A percentile compares a stretch with the other conserved stretches of the same genome.
These are phyloP conservation scores for Pulveroboletus sp. DNA, from an alignment of 768 basidiomycete species.

Conservation along the genomic window DNA sequence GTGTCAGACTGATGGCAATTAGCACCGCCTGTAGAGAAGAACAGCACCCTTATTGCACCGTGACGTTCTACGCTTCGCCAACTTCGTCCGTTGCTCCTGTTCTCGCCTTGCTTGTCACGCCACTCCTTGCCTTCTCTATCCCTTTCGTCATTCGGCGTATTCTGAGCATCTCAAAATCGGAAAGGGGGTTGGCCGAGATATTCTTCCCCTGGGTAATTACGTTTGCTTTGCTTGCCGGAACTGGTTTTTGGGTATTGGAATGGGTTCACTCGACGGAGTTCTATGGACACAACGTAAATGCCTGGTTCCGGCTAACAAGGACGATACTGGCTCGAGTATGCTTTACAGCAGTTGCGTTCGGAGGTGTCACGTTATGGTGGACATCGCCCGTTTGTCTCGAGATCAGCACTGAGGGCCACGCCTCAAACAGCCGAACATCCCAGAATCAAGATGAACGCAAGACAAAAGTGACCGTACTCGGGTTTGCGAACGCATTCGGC, in stretches of 20 bases:
- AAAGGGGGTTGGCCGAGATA: constrained; percentile 63
- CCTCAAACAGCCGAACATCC: constrained; percentile 4
- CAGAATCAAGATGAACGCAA: constrained; percentile 26
- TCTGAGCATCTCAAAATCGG: constrained; percentile 64
- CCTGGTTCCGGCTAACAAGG: constrained; percentile 45
- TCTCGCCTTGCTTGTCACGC: constrained; percentile 51
- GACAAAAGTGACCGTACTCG: constrained; percentile 58
- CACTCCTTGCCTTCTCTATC: constrained; percentile 50
- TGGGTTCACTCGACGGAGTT: constrained; percentile 59
- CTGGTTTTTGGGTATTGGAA: constrained; percentile 77
- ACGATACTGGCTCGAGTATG: constrained; percentile 59
- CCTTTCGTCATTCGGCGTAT: constrained; percentile 55
- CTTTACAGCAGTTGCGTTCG: constrained; percentile 46
- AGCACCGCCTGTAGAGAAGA: constrained; percentile 94
- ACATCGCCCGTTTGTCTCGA: constrained; percentile 69
- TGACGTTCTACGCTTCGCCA: constrained; percentile 83
- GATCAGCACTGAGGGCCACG: constrained; percentile 36
- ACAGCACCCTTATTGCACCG: constrained; percentile 82
- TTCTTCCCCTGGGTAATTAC: constrained; percentile 58
- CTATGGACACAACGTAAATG: constrained; percentile 38
- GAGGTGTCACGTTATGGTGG: constrained; percentile 66
- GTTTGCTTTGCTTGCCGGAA: constrained; percentile 54
- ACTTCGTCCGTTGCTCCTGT: constrained; percentile 62
- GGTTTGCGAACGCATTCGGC: constrained; percentile 88
- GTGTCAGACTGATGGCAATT: constrained; percentile 68